Evolutionary conservation across 495 filamentous ascomycete genomes (phyloP), one percentile per base, ranked within the genome.

Genomic region (Xylaria longipes): DNA sequence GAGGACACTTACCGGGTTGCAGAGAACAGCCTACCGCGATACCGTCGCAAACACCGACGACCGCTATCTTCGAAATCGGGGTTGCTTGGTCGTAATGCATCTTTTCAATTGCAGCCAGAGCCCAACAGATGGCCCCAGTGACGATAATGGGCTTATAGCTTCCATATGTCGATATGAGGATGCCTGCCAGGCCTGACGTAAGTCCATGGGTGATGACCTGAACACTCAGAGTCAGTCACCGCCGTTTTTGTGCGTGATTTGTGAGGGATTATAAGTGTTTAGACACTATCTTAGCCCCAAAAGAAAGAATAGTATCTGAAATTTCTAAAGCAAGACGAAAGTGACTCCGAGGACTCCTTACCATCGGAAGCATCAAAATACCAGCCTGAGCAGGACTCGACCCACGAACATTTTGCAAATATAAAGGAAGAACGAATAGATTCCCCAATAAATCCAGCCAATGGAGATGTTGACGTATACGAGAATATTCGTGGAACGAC

Each of bases 361-460:
- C 54, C 54, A 57, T 57, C 2, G 54, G 54, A 17, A 57, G 29
- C 54, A 57, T 33, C 14, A 57, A 57, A 14, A 57, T 11, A 11
- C 54, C 54, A 20, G 54, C 54, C 12, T 20, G 25, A 7, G 54
- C 29, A 15, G 54, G 54, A 14, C 54, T 57, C 8, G 29, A 39
- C 14, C 33, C 39, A 9, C 5, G 35, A 25, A 63, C 60, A 35
- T 63, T 63, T 25, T 63, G 60, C 17, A 63, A 25, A 31, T 63
- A 63, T 25, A 63, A 22, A 14, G 60, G 60, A 15, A 63, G 8
- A 31, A 63, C 35, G 60, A 63, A 63, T 25, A 63, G 60, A 31
- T 63, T 25, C 60, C 60, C 60, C 60, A 63, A 35, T 63, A 63
- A 14, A 63, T 43, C 60, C 60, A 63, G 60, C 60, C 60, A 14